Percentiles rank a stretch among this genome's conserved stretches.
Conservation (phyloP, 768 basidiomycete genomes). For the Auricularia cornea region DNA sequence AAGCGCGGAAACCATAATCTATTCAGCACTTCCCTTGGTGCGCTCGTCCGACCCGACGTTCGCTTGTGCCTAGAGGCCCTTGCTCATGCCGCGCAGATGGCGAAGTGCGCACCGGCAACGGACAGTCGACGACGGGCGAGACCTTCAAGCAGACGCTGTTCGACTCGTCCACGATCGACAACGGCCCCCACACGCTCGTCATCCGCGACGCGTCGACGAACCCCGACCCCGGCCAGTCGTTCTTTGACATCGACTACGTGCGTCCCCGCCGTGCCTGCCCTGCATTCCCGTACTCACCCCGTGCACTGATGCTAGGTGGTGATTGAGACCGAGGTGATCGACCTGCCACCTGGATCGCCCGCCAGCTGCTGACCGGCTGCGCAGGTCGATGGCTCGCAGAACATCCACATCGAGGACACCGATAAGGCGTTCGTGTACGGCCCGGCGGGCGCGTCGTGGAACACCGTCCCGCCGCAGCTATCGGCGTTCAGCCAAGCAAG, state of each 20-base stretch:
- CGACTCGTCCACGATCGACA: neutral
- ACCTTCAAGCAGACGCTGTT: neutral
- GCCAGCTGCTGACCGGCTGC: neutral
- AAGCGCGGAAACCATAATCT: slow-evolving; percentile 33
- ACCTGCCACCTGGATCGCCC: neutral
- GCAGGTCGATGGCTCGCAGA: neutral
- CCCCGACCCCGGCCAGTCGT: neutral
- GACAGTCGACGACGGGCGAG: neutral
- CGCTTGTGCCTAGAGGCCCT: too few relatives aligned
- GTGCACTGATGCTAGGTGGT: neutral
- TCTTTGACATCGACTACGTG: neutral
- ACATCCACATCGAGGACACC: neutral
- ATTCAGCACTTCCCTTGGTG: neutral
- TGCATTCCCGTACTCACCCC: neutral
- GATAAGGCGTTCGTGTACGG: neutral
- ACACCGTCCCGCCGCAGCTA: neutral
- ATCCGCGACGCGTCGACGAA: neutral
- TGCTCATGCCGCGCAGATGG: neutral
- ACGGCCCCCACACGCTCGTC: neutral
- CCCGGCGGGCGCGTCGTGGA: neutral
- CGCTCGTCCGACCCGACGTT: too few relatives aligned
- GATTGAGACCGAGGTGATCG: neutral
- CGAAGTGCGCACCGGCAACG: neutral
- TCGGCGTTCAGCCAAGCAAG: neutral
- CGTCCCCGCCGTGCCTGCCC: neutral